Evolutionary conservation across 2,329 filamentous ascomycete genomes (phyloP).

Genomic region (Acrodontium crateriforme): DNA sequence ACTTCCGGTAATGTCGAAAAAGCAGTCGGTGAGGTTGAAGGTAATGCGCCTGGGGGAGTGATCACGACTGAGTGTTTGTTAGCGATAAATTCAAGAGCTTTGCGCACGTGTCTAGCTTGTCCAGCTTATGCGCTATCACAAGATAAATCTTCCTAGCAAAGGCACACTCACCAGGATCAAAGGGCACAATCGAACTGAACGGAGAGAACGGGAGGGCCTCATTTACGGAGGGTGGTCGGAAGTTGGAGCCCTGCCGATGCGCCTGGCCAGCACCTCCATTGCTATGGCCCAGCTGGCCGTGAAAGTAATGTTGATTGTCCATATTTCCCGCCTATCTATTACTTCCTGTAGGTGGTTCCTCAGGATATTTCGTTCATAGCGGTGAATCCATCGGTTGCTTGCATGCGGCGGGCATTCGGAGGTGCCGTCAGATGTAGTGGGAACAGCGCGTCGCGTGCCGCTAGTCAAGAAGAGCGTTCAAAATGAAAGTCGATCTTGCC

Average conservation of each 20-base stretch:
- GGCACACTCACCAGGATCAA: constrained; percentile 50
- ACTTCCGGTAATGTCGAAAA: constrained; percentile 14
- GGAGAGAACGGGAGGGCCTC: constrained; percentile 74
- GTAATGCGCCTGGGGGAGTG: constrained; percentile 30
- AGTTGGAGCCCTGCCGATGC: constrained; percentile 1
- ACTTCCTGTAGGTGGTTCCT: background rate
- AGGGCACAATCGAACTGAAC: constrained; percentile 65
- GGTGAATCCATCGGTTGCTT: background rate
- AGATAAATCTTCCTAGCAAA: background rate
- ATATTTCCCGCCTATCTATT: constrained; percentile 1
- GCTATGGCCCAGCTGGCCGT: background rate
- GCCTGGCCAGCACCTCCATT: background rate
- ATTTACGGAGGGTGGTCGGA: constrained; percentile 40
- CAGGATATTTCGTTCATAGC: background rate
- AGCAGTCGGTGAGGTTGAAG: constrained; percentile 24
- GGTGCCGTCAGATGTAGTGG: background rate
- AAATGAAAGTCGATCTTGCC: background rate
- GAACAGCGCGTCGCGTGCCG: too few relatives aligned
- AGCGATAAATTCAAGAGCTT: background rate
- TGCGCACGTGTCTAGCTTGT: background rate
- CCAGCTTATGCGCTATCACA: background rate
- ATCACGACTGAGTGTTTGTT: constrained; percentile 27
- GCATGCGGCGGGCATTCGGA: background rate
- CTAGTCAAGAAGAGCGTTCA: background rate
- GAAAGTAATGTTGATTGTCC: background rate